Percentiles rank a stretch among this genome's conserved stretches.
Conservation (phyloP, 768 basidiomycete species). For the Termitomyces sp. region DNA sequence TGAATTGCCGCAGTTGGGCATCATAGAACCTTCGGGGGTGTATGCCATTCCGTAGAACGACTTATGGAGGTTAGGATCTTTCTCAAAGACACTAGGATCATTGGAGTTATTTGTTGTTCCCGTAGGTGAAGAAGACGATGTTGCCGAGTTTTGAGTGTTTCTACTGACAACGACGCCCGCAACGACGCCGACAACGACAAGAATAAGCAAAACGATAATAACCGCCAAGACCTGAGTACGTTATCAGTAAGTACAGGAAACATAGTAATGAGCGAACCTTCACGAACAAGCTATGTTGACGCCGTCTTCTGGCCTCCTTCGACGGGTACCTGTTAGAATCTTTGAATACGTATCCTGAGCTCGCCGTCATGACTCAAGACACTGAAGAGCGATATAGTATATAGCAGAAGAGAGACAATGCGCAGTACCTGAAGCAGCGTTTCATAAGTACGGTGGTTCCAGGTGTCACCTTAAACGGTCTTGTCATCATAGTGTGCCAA, state of each 20-base stretch:
- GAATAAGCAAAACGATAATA: conserved; percentile 36
- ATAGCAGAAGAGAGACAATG: conserved; percentile 1
- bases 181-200: conserved; percentile 50
- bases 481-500: conserved; percentile 1
- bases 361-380: background rate
- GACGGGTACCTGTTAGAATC: background rate
- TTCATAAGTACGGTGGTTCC: background rate
- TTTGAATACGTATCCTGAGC: background rate
- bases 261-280: background rate
- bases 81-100: conserved; percentile 69
- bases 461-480: conserved; percentile 4
- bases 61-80: conserved; percentile 60
- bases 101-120: conserved; percentile 13
- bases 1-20: conserved; percentile 61
- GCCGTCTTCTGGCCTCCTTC: background rate
- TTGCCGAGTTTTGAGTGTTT: conserved; percentile 25
- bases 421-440: background rate
- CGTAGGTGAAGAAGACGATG: conserved; percentile 7
- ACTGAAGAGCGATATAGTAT: background rate
- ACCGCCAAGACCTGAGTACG: conserved; percentile 44
- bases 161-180: conserved; percentile 64
- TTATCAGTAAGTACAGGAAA: background rate
- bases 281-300: background rate
- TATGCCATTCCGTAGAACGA: conserved; percentile 87
- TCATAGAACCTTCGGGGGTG: conserved; percentile 65